Evolutionary conservation across 257 asterid species (phyloP), one percentile per base, ranked within the genome.

Genomic region (Parsonsia alboflavescens): DNA sequence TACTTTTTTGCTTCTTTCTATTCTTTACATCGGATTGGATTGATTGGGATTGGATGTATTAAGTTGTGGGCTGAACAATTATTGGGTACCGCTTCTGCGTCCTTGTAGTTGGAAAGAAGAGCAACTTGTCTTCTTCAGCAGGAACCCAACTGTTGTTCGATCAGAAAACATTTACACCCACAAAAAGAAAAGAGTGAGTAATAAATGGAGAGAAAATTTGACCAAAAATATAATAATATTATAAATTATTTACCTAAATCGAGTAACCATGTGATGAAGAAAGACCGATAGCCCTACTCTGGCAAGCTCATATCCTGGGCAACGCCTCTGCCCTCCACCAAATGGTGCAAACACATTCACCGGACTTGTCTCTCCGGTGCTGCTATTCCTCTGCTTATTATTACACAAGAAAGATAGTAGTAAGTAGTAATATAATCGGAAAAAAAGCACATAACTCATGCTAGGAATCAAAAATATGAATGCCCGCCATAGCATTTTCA

Each of bases 241-340:
- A 33, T n/a, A n/a, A n/a, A n/a, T n/a, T n/a, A n/a, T n/a, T 33
- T 33, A 95, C 99, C 96, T 92, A 79, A 91, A 93, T 81, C 87
- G 86, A 44, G 99, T 95, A 77, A 95, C 90, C 53, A 95, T 73
- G 68, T 86, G 96, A 72, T 95, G 99, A 73, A 95, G 99, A 81
- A 95, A 95, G 53, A 95, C 98, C 4, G 95, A 91, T 45, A 95
- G 96, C 85, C 84, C 96, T 0, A 95, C 98, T 81, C 94, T 82
- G 33, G 94, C 98, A 11, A 92, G 98, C 85, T 95, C 99, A 7
- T 93, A 93, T 28, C 99, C 99, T 0, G 99, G 99, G 75, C 99
- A 95, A 4, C 96, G 96, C 80, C 99, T 85, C 6, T 98, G 97
- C 62, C 99, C 99, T 26, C 99, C 99, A 0, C 99, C 98, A 19